Percentiles rank a stretch among this genome's conserved stretches.
Conservation (phyloP, 257 asterid genomes). For the Mentha longifolia region DNA sequence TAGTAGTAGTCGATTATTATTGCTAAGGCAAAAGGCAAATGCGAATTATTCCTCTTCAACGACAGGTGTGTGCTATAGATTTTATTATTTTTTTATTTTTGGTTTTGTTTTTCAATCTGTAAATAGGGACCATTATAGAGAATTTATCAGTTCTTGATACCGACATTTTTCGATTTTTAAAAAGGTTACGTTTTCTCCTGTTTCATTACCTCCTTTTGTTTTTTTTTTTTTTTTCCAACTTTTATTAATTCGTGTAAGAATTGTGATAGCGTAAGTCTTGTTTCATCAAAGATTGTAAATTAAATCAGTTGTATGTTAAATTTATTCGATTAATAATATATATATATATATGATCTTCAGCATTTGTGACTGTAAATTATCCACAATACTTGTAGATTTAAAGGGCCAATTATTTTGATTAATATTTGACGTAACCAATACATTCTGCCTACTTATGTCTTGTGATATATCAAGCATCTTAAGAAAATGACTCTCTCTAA, state of each 20-base stretch:
- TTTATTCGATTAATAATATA: neutral
- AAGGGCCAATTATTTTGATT: too few relatives aligned
- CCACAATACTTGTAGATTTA: too few relatives aligned
- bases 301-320: neutral
- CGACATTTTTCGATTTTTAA: slow-evolving; percentile 41
- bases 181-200: slow-evolving; percentile 17
- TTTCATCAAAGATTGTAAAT: neutral
- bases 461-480: slow-evolving; percentile 26
- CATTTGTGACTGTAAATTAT: too few relatives aligned
- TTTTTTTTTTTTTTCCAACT: slow-evolving; percentile 3
- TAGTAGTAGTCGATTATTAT: slow-evolving; percentile 35
- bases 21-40: too few relatives aligned
- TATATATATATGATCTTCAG: too few relatives aligned
- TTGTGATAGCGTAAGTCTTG: slow-evolving; percentile 33
- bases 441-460: neutral
- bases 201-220: slow-evolving; percentile 2
- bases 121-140: slow-evolving; percentile 61
- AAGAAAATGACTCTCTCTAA: slow-evolving; percentile 55
- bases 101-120: slow-evolving; percentile 49
- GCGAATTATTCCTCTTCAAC: slow-evolving; percentile 5
- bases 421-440: too few relatives aligned
- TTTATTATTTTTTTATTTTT: neutral
- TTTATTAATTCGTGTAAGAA: slow-evolving; percentile 27
- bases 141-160: slow-evolving; percentile 44
- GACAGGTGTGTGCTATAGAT: slow-evolving; percentile 62